Evolutionary conservation across 1,284 basidiomycete species (phyloP).

Genomic region (Apiotrichum porosum): DNA sequence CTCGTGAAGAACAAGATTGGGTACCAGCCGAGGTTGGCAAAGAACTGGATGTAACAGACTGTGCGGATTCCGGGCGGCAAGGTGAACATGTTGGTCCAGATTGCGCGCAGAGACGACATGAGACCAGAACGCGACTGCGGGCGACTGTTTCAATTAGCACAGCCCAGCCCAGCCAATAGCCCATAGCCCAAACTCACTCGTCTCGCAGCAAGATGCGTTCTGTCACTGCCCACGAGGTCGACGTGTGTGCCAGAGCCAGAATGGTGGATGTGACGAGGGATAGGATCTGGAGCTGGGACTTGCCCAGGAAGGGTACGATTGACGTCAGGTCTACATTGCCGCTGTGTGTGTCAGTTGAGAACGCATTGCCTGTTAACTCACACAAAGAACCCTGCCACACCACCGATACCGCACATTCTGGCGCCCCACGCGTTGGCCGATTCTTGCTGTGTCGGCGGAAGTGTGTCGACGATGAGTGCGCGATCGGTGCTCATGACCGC

Average conservation of each 20-base stretch:
- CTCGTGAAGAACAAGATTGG: constrained; percentile 83
- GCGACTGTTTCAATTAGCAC: constrained; percentile 38
- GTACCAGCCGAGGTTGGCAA: constrained; percentile 74
- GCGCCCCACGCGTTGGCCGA: constrained; percentile 93
- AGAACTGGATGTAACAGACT: constrained; percentile 77
- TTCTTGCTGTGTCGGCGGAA: constrained; percentile 65
- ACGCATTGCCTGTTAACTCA: constrained; percentile 48
- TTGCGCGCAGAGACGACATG: constrained; percentile 42
- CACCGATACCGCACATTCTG: constrained; percentile 75
- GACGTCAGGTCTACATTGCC: constrained; percentile 68
- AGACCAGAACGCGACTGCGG: constrained; percentile 36
- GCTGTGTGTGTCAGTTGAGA: constrained; percentile 19
- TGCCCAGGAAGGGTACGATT: constrained; percentile 62
- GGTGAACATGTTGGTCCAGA: constrained; percentile 63
- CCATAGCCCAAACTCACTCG: too few species aligned
- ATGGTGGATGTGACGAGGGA: constrained; percentile 52
- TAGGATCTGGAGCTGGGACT: constrained; percentile 70
- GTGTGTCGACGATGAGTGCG: constrained; percentile 53
- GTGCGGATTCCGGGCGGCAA: constrained; percentile 71
- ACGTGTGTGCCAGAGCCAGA: constrained; percentile 49
- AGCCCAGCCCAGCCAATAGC: not conserved
- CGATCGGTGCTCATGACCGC: constrained; percentile 55
- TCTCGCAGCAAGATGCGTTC: constrained; percentile 66
- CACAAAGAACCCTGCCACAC: constrained; percentile 80
- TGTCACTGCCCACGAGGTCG: constrained; percentile 64